Base-by-base conservation (phyloP, 768 basidiomycete species). In the Antrodiella citrinella region DNA sequence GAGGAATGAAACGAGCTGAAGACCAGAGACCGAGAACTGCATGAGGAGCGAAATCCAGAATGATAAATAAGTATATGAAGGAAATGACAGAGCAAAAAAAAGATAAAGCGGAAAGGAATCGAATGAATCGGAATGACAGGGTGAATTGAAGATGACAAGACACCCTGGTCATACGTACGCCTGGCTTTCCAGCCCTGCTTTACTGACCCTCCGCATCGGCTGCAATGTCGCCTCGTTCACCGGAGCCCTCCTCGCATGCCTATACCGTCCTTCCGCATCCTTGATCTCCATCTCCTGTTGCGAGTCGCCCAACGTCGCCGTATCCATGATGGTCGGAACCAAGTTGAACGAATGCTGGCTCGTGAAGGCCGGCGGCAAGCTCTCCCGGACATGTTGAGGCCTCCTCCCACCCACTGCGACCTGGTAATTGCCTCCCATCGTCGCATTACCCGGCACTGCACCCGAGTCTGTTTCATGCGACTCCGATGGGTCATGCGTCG, bases 211-310 rank as follows among this genome's bases (percentile, higher is more conserved):
- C 53, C 93, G 71, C 75, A 88, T 75, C 22, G 93, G 93, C 65
- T 95, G 92, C 55, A 95, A 67, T 26, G 93, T 95, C 40, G 71
- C 84, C 66, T 90, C 86, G 61, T 94, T 78, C 22, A 94, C 91
- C 2, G 93, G 92, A 23, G 91, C 90, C 41, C 84, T 75, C 55
- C 92, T 75, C 49, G 86, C 84, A 68, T 94, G 93, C 43, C 91
- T 71, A 69, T 93, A 95, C 50, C 92, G 77, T 47, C 93, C 93
- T 55, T 74, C 76, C 12, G 78, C 76, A 63, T 95, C 92, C 64
- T 85, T 86, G 50, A 96, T 82, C 71, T 96, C 93, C 76, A 86
- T 74, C 69, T 95, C 89, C 69, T 91, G 84, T 24, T 78, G 83
- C 5, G 76, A 74, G 62, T 84, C 80, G 26, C 84, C 86, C 23